Evolutionary conservation across 805 yeast species (phyloP).

Genomic region (Metschnikowia anglica): DNA sequence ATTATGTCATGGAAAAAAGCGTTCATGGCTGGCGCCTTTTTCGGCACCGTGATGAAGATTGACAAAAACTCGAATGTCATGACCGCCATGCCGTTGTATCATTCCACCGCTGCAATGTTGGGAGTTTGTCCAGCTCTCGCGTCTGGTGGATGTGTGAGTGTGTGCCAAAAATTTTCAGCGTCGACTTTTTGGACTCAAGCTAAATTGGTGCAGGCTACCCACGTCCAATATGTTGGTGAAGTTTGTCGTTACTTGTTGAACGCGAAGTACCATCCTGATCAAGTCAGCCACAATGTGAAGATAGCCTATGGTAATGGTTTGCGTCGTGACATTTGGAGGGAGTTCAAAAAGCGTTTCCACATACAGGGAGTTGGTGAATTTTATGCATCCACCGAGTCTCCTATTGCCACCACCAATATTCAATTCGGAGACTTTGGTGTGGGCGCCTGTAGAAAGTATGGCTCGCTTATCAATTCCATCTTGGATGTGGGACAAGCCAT

Average conservation of each 20-base stretch:
- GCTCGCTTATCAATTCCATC: constrained; percentile 52
- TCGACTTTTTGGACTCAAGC: constrained; percentile 90
- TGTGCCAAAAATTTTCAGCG: constrained; percentile 81
- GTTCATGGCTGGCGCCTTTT: constrained; percentile 64
- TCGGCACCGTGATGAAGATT: constrained; percentile 67
- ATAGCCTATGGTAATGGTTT: constrained; percentile 91
- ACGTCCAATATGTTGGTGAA: constrained; percentile 92
- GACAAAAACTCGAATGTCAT: constrained; percentile 57
- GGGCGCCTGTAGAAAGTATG: constrained; percentile 86
- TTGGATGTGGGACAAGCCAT: constrained; percentile 56
- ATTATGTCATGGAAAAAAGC: constrained; percentile 89
- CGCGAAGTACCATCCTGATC: constrained; percentile 64
- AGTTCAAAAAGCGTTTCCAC: constrained; percentile 73
- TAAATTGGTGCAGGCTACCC: constrained; percentile 65
- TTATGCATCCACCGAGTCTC: constrained; percentile 92
- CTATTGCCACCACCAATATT: constrained; percentile 78
- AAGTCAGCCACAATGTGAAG: constrained; percentile 54
- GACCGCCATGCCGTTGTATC: constrained; percentile 95
- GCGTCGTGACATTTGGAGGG: constrained; percentile 83
- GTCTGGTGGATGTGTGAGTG: constrained; percentile 71
- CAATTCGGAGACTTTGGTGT: constrained; percentile 79
- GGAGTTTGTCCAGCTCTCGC: constrained; percentile 69
- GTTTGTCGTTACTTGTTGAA: constrained; percentile 82
- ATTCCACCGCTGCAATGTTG: constrained; percentile 87
- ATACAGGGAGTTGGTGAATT: constrained; percentile 82